A percentile compares a stretch with the other conserved stretches of the same genome.
Evolutionary conservation across 2,329 filamentous ascomycete species (phyloP).

Genomic region (Fusarium falciforme): DNA sequence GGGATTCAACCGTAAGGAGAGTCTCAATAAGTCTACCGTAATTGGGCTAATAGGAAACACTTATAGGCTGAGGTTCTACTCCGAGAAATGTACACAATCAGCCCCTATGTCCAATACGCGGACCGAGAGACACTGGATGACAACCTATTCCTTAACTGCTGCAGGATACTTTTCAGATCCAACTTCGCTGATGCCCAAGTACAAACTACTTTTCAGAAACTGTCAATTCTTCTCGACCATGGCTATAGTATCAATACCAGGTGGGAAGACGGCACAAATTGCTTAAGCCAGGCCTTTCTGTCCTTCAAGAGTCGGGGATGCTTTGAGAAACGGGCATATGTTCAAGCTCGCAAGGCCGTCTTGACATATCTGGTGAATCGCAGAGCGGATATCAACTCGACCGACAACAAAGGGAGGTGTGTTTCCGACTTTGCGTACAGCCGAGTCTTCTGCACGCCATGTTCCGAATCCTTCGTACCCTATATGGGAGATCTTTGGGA

Average conservation of each 20-base stretch:
- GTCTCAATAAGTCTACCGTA: too few relatives aligned
- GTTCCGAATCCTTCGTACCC: neutral
- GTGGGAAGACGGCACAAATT: neutral
- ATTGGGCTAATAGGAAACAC: too few relatives aligned
- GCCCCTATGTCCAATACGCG: too few relatives aligned
- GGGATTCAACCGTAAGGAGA: too few relatives aligned
- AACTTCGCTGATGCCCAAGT: too few relatives aligned
- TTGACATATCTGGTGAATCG: neutral
- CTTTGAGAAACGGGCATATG: neutral
- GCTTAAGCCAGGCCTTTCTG: neutral
- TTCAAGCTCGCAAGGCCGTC: neutral
- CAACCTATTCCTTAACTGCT: too few relatives aligned
- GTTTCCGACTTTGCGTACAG: neutral
- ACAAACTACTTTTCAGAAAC: too few relatives aligned
- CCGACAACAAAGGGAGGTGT: accelerated
- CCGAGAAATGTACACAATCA: too few relatives aligned
- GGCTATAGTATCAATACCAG: neutral
- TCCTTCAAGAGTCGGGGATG: neutral
- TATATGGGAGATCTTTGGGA: neutral
- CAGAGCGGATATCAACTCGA: neutral
- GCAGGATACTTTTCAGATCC: too few relatives aligned
- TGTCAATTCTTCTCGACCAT: neutral
- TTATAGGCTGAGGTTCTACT: too few relatives aligned
- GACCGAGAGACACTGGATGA: too few relatives aligned
- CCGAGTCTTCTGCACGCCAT: neutral